Base-by-base conservation (phyloP, 2,329 filamentous ascomycete species). In the Leptoxyphium fumago region DNA sequence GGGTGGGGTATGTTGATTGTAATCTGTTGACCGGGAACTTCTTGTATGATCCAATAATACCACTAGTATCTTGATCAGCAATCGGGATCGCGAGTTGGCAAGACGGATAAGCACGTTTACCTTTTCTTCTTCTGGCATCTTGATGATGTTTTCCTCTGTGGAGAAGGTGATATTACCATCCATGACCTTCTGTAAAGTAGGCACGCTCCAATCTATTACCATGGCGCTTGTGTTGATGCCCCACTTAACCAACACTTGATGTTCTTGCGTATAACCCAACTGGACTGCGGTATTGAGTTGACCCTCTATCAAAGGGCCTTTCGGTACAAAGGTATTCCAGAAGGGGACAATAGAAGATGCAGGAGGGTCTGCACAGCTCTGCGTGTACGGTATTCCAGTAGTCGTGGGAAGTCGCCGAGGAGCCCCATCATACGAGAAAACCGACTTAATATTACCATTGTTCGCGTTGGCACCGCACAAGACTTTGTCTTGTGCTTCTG, bases 101-200 rank as follows among this genome's bases (percentile, higher is more conserved):
- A 15, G 9, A 36, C 15, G 9, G 9, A 36, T 13, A 15, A 15
- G 9, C 4, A 5, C 9, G 15, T 15, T 9, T 36, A 36, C 32
- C 15, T 47, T 39, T 10, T 48, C 50, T 29, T 47, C 46, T 2
- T 45, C 42, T 10, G 49, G 45, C 2, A 55, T 43, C 10, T 49
- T 58, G 39, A 69, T 61, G 30, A 70, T 50, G 48, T 68, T 67
- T 48, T 62, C 60, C 13, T 50, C 50, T 2, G 40, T 44, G 1
- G 64, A 61, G 46, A 65, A 70, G 54, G 48, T 62, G 29, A 59
- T 62, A 53, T 69, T 66, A 26, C 55, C 53, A 14, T 63, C 55
- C 5, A 67, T 57, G 14, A 68, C 55, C 14, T 68, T 69, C 45
- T 66, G 52, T 5, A 72, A 50, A 0, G 66, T 68, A 1, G 70